Base-by-base conservation (phyloP, 352 stramenopile species). In the Phytophthora foliorum region DNA sequence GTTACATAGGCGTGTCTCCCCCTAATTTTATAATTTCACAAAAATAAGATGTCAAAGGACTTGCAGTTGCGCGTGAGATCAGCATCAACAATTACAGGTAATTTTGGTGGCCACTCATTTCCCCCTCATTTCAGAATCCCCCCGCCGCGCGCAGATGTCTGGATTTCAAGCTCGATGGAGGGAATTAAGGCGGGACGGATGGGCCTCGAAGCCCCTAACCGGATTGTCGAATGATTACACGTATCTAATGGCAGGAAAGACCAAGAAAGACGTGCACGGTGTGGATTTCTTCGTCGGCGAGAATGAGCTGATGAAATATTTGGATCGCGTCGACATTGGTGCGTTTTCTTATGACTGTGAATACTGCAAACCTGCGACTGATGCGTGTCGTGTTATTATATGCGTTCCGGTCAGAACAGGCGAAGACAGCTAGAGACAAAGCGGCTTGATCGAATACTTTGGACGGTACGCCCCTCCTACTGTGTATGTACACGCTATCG, bases 211-310 rank as follows among this genome's bases (percentile, higher is more conserved):
- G 34, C 13, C 4, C 2, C 45, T 25, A 7, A 45, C 36, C 0
- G 36, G 57, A 0, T 17, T 66, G 5, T 55, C 50, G 9, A 21
- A 48, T 7, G 59, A 59, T 5, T 41, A 32, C 27, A 53, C 24
- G 19, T 63, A 69, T 25, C 4, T 45, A 4, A 53, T 22, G 21
- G 52, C 61, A 7, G 61, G 52, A 0, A 69, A 61, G 45, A 50
- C 42, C 32, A 57, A 63, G 51, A 69, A 69, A 25, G 61, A 44
- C n/a, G 32, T 56, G 31, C 22, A 14, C 1, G 50, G 46, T n/a
- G 50, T 16, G 4, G 42, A 53, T 25, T 69, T 53, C 52, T 69
- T 68, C 52, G 36, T 69, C 1, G 51, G 52, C 17, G 19, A 36
- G 16, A 6, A 55, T 9, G 61, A 42, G 44, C 45, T 58, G n/a